A percentile compares a stretch with the other conserved stretches of the same genome.
phyloP scores from a whole-genome alignment of 805 yeast genomes.

The Metschnikowia matae region DNA sequence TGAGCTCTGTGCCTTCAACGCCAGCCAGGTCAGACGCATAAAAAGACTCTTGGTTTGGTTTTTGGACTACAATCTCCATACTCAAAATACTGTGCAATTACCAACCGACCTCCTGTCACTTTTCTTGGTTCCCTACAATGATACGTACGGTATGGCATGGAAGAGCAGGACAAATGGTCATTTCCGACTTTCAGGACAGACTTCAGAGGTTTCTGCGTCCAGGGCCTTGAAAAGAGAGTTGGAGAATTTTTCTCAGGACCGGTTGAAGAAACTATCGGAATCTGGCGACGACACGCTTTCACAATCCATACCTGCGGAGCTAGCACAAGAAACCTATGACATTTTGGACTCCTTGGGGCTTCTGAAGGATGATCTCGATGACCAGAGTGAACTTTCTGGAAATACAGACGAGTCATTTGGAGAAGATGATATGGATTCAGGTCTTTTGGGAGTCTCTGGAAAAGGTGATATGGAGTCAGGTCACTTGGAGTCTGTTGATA shows the following conservation, averaged over 20 bases:
- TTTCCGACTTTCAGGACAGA: slow-evolving; percentile 10
- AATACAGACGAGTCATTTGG: no score
- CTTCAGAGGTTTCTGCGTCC: background rate
- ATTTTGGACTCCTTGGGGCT: slow-evolving; percentile 7
- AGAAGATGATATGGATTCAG: no score
- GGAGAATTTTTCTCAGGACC: slow-evolving; percentile 8
- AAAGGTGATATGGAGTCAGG: no score
- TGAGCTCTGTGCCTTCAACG: slow-evolving; percentile 27
- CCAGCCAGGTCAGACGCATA: slow-evolving; percentile 29
- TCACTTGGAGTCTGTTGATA: background rate
- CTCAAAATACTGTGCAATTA: slow-evolving; percentile 17
- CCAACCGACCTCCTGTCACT: slow-evolving; percentile 9
- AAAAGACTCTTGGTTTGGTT: slow-evolving; percentile 39
- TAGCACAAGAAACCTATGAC: slow-evolving; percentile 5
- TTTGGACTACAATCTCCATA: slow-evolving; percentile 31
- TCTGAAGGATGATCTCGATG: slow-evolving; percentile 3
- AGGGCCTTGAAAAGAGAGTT: slow-evolving; percentile 9
- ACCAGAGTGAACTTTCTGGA: no score
- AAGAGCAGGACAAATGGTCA: slow-evolving; percentile 20
- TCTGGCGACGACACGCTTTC: slow-evolving; percentile 2
- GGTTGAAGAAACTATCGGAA: background rate
- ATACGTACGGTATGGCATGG: slow-evolving; percentile 34
- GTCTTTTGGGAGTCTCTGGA: background rate
- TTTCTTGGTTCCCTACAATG: slow-evolving; percentile 24
- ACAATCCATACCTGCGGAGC: background rate